A percentile compares a stretch with the other conserved stretches of the same genome.
These are phyloP conservation scores for Taphrina wiesneri DNA, from an alignment of 1,139 yeast species.

Conservation along the genomic window DNA sequence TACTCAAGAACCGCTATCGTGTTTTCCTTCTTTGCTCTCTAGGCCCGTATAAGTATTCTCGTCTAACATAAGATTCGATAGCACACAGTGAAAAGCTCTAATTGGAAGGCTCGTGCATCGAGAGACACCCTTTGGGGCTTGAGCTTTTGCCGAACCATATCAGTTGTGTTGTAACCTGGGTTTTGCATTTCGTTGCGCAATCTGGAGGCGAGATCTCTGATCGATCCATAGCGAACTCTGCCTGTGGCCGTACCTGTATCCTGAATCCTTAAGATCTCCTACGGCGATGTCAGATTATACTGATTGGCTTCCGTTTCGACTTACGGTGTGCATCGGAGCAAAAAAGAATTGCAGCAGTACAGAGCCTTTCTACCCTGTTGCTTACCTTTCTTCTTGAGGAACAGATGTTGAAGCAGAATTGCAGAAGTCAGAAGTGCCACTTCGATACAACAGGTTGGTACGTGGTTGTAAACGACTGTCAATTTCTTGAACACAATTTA, in stretches of 20 bases:
- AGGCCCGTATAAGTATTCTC: not conserved
- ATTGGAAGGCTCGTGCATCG: constrained; percentile 34
- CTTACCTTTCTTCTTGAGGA: too few species aligned
- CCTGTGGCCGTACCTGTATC: constrained; percentile 40
- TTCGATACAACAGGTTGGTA: too few species aligned
- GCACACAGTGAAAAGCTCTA: constrained; percentile 28
- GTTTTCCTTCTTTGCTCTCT: constrained; percentile 27
- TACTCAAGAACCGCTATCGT: constrained; percentile 37
- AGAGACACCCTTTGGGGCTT: not conserved
- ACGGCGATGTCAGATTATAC: constrained; percentile 38
- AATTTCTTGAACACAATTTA: too few species aligned
- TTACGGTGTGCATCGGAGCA: not conserved
- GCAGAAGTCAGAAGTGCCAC: too few species aligned
- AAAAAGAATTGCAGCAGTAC: not conserved
- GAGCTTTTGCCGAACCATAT: not conserved
- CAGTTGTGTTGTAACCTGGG: not conserved
- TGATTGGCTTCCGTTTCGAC: too few species aligned
- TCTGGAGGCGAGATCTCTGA: constrained; percentile 39
- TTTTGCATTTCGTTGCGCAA: constrained; percentile 1
- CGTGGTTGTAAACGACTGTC: too few species aligned
- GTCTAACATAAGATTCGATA: not conserved
- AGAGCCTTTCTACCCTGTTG: not conserved
- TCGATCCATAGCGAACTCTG: constrained; percentile 44
- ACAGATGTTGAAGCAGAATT: too few species aligned
- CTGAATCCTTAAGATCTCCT: constrained; percentile 20